Evolutionary conservation across 2,329 filamentous ascomycete species (phyloP), one percentile per base, ranked within the genome.

Genomic region (Pseudogymnoascus sp.): DNA sequence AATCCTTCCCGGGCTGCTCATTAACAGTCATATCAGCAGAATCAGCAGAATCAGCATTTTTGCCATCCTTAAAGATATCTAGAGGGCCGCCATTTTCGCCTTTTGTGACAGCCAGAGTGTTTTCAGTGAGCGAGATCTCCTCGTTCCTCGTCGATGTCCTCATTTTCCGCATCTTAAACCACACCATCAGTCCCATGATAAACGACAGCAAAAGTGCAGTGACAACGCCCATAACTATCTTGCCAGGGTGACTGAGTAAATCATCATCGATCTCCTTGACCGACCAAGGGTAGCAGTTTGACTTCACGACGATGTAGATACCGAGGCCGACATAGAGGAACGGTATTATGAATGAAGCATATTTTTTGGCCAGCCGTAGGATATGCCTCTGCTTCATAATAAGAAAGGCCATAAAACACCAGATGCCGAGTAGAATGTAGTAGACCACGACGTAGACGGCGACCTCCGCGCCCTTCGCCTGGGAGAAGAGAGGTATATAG

Each of bases 401-500:
- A 12, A 74, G 59, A 60, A 66, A 74, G 1, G 70, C 72, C 2
- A 65, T 67, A 2, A 73, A 62, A 59, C 71, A 74, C 72, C 72
- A 75, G 6, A 73, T 37, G 0, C 72, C 73, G 5, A 75, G 69
- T 23, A 74, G 62, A 40, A 74, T 68, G 65, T 75, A 75, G 61
- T 72, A 75, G 1, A 71, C 67, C 5, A 73, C 67, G 6, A 73
- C 67, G 62, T 74, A 75, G 8, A 75, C 68, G 4, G 71, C 73
- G 11, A 75, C 72, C 37, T 74, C 73, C 11, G 69, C 67, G 2
- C 70, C 69, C 18, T 70, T 63, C 4, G 69, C 69, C 63, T 75
- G 73, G 4, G 73, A 72, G 60, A 75, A 74, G 1, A 75, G 67
- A 7, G 73, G 73, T 6, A 75, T 69, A 62, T 75, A 75, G 1